Conservation (phyloP, 2,329 filamentous ascomycete genomes). For the Nigrospora osmanthi region DNA sequence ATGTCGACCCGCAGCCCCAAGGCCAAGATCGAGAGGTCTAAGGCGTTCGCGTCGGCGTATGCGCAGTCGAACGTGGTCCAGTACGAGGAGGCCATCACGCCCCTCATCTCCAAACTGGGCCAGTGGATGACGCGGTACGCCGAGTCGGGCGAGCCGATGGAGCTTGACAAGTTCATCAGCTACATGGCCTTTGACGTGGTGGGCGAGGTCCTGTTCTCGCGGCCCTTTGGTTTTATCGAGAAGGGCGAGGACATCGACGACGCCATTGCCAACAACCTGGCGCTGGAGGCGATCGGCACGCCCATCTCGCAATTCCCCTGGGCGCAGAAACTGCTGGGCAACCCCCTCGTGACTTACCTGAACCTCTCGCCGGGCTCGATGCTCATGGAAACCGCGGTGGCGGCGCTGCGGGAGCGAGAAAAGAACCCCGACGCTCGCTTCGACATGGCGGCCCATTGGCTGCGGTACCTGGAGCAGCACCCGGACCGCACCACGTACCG, state of each 20-base stretch:
- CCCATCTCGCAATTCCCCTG: conserved; percentile 4
- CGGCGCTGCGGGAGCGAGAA: conserved; percentile 2
- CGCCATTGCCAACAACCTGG: conserved; percentile 8
- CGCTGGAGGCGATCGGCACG: conserved; percentile 2
- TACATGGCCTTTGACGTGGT: conserved; percentile 15
- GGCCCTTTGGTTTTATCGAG: conserved; percentile 18
- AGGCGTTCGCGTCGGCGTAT: conserved; percentile 1
- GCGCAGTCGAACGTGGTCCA: conserved; percentile 18
- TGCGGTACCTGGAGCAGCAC: not conserved
- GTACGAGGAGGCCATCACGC: conserved; percentile 5
- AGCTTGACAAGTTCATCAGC: conserved; percentile 5
- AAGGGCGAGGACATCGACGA: conserved; percentile 13
- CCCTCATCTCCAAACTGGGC: conserved; percentile 1
- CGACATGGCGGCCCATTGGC: conserved; percentile 5
- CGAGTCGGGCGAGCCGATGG: not conserved
- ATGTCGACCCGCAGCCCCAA: conserved; percentile 6
- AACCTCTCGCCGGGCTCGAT: conserved; percentile 6
- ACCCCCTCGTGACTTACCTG: conserved; percentile 8
- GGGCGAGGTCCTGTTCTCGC: conserved; percentile 17
- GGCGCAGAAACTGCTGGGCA: conserved; percentile 8
- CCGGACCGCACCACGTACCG: not conserved
- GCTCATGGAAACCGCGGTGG: conserved; percentile 1
- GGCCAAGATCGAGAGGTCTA: conserved; percentile 6
- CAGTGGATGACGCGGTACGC: conserved; percentile 2
- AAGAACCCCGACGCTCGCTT: conserved; percentile 6